Evolutionary conservation across 805 yeast species (phyloP).

Genomic region (Trichomonascus vanleenenianus): DNA sequence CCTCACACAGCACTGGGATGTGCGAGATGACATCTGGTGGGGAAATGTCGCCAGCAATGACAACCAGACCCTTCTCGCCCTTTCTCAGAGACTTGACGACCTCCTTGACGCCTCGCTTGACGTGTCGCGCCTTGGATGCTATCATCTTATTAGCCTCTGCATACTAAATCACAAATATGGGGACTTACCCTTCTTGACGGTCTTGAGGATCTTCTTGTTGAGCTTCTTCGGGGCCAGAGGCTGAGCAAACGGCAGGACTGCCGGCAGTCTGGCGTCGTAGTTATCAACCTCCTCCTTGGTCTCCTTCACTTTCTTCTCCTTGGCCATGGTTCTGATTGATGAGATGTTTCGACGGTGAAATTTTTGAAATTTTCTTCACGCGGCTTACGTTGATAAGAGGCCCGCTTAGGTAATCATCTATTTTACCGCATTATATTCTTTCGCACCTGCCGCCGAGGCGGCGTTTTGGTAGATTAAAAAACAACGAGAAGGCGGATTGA

Average conservation of each 20-base stretch:
- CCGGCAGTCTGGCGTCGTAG: conserved; percentile 87
- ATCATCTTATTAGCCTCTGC: neutral
- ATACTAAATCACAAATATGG: neutral
- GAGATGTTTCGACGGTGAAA: neutral
- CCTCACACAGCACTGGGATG: conserved; percentile 96
- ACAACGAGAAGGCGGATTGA: too few relatives aligned
- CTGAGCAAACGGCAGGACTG: conserved; percentile 82
- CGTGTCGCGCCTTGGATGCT: conserved; percentile 97
- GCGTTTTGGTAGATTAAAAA: too few relatives aligned
- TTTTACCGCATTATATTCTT: too few relatives aligned
- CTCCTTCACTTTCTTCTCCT: conserved; percentile 16
- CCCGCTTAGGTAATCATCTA: too few relatives aligned
- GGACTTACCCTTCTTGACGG: conserved; percentile 62
- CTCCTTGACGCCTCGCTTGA: conserved; percentile 97
- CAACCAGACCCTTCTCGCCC: conserved; percentile 94
- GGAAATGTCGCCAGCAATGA: conserved; percentile 96
- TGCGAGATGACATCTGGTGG: conserved; percentile 97
- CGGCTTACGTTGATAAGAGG: neutral
- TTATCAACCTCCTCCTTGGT: conserved; percentile 47
- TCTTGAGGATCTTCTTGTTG: conserved; percentile 90
- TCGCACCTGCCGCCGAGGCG: too few relatives aligned
- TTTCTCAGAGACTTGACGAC: conserved; percentile 96
- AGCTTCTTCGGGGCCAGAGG: conserved; percentile 95
- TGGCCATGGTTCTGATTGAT: conserved; percentile 16
- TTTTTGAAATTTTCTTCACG: neutral